A percentile compares a stretch with the other conserved stretches of the same genome.
phyloP scores from a whole-genome alignment of 352 stramenopile genomes.

The Phytophthora meadii region DNA sequence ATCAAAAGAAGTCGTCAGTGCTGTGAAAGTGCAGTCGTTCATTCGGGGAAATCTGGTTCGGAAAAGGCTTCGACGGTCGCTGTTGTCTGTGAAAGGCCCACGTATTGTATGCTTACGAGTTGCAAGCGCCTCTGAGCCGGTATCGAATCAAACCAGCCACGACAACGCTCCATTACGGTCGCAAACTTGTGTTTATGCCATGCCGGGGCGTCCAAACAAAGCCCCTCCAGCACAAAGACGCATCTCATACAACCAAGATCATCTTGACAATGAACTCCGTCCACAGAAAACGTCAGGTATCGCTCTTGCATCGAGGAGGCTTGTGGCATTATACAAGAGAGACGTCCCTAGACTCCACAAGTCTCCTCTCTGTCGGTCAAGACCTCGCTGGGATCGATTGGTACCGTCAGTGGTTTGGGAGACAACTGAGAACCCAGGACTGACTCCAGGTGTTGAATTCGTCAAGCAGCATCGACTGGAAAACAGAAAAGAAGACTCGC shows the following conservation, averaged over 20 bases:
- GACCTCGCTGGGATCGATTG: conserved; percentile 16
- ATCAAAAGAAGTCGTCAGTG: conserved; percentile 37
- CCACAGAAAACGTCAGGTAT: not conserved
- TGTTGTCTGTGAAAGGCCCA: conserved; percentile 23
- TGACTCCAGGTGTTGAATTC: conserved; percentile 26
- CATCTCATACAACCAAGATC: conserved; percentile 3
- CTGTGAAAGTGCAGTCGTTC: conserved; percentile 64
- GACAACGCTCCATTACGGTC: conserved; percentile 14
- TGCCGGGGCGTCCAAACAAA: conserved; percentile 32
- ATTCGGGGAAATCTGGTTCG: conserved; percentile 47
- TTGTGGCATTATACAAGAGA: conserved; percentile 19
- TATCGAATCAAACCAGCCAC: conserved; percentile 29
- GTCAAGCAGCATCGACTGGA: conserved; percentile 9
- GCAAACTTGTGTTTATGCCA: conserved; percentile 33
- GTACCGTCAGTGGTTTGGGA: conserved; percentile 26
- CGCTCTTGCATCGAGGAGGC: conserved; percentile 21
- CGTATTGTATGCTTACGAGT: conserved; percentile 42
- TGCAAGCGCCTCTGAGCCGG: not conserved
- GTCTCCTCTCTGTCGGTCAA: conserved; percentile 6
- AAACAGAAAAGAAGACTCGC: conserved; percentile 9
- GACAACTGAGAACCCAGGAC: not conserved
- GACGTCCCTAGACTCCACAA: conserved; percentile 4
- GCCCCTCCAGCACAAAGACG: conserved; percentile 13
- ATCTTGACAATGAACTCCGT: not conserved
- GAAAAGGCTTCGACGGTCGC: conserved; percentile 38